A percentile compares a stretch with the other conserved stretches of the same genome.
Conservation (phyloP, 169 alveolate genomes). For the Plasmodium berghei region DNA sequence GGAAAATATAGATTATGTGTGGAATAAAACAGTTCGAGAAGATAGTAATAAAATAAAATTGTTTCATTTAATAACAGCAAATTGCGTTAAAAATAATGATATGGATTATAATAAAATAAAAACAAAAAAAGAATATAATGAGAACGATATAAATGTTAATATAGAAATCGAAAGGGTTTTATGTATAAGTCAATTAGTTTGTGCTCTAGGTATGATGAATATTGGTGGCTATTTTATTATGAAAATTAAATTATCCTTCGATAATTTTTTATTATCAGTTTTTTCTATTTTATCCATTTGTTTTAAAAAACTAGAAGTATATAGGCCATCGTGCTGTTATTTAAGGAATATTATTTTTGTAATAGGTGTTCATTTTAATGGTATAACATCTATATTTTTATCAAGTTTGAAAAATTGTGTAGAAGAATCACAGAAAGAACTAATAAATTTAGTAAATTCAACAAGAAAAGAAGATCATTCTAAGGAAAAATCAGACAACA, state of each 20-base stretch:
- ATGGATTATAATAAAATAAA: conserved; percentile 17
- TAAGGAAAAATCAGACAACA: neutral
- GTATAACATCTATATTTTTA: conserved; percentile 68
- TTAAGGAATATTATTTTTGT: conserved; percentile 40
- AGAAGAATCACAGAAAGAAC: conserved; percentile 38
- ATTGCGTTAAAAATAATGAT: conserved; percentile 37
- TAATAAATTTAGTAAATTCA: neutral
- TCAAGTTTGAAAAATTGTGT: conserved; percentile 60
- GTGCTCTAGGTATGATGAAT: conserved; percentile 71
- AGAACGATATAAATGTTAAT: neutral
- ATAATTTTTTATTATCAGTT: conserved; percentile 47
- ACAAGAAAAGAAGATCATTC: neutral
- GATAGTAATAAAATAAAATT: conserved; percentile 54
- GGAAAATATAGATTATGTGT: conserved; percentile 52
- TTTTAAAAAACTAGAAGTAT: conserved; percentile 69
- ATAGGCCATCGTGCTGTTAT: conserved; percentile 73
- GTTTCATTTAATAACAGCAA: conserved; percentile 57
- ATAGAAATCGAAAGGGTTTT: conserved; percentile 14
- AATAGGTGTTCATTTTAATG: conserved; percentile 62
- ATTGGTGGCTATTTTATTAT: conserved; percentile 72
- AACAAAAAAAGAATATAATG: neutral
- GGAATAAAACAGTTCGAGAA: conserved; percentile 74
- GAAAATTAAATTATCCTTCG: conserved; percentile 62
- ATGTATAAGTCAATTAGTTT: conserved; percentile 60
- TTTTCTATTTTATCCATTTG: conserved; percentile 67